phyloP scores from a whole-genome alignment of 1,284 basidiomycete species.

The Leccinum pachyderme region DNA sequence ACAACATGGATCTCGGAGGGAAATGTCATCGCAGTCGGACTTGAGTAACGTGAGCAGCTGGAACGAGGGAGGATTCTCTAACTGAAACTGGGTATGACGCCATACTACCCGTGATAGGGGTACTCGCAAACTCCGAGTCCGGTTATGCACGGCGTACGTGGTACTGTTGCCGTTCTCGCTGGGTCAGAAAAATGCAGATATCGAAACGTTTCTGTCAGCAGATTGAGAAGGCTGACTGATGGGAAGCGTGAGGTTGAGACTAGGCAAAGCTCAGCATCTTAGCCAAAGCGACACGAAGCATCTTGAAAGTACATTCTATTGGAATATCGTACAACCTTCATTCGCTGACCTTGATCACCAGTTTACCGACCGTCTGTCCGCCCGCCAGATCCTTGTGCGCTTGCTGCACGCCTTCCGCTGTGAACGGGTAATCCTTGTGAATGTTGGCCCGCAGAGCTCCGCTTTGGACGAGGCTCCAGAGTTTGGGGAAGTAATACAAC shows the following conservation, averaged over 20 bases:
- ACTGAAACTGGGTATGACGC: background rate
- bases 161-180: background rate
- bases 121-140: background rate
- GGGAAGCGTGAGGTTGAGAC: background rate
- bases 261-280: background rate
- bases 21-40: slow-evolving; percentile 33
- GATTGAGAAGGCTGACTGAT: background rate
- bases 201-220: background rate
- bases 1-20: slow-evolving; percentile 59
- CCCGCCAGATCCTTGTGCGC: slow-evolving; percentile 79
- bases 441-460: slow-evolving; percentile 72
- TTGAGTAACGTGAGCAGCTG: background rate
- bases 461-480: slow-evolving; percentile 63
- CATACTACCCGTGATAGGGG: background rate
- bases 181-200: background rate
- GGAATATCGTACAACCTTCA: background rate
- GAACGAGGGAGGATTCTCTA: background rate
- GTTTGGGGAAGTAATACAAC: slow-evolving; percentile 50
- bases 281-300: background rate
- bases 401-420: slow-evolving; percentile 73
- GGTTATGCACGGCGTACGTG: background rate
- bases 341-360: slow-evolving; percentile 64
- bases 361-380: slow-evolving; percentile 82
- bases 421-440: slow-evolving; percentile 81
- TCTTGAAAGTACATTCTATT: background rate